Evolutionary conservation across 345 rosid species (phyloP).

Genomic region (Euphorbia peplus): DNA sequence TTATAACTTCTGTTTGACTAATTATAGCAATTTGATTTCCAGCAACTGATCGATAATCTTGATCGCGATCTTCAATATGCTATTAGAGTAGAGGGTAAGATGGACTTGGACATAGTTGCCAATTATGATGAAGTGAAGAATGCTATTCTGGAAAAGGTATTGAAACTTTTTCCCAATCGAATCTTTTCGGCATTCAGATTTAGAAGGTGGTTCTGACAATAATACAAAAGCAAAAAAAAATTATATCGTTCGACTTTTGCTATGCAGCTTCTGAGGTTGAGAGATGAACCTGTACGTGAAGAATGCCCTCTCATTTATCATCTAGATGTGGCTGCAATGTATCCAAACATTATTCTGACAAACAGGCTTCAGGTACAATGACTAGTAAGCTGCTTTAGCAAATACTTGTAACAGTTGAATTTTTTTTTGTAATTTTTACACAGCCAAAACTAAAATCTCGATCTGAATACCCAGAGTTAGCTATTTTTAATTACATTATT

Average conservation of each 20-base stretch:
- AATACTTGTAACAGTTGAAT: neutral
- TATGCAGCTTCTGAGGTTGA: constrained; percentile 70
- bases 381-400: neutral
- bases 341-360: constrained; percentile 96
- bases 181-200: too few species aligned
- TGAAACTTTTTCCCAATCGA: constrained; percentile 4
- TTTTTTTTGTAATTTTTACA: constrained; percentile 2
- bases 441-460: neutral
- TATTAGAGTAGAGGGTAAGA: constrained; percentile 87
- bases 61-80: constrained; percentile 95
- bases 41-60: constrained; percentile 85
- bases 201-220: neutral
- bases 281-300: constrained; percentile 75
- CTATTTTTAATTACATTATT: neutral
- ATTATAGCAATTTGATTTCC: constrained; percentile 33
- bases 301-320: constrained; percentile 97
- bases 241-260: neutral
- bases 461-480: neutral
- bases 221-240: neutral
- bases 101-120: constrained; percentile 72
- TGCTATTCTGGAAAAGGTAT: constrained; percentile 71
- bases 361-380: constrained; percentile 90
- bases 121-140: constrained; percentile 89
- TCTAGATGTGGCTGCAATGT: constrained; percentile 98
- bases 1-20: constrained; percentile 24